Base-by-base conservation (phyloP, 208 protist genomes). In the Trypanosoma boissoni region DNA sequence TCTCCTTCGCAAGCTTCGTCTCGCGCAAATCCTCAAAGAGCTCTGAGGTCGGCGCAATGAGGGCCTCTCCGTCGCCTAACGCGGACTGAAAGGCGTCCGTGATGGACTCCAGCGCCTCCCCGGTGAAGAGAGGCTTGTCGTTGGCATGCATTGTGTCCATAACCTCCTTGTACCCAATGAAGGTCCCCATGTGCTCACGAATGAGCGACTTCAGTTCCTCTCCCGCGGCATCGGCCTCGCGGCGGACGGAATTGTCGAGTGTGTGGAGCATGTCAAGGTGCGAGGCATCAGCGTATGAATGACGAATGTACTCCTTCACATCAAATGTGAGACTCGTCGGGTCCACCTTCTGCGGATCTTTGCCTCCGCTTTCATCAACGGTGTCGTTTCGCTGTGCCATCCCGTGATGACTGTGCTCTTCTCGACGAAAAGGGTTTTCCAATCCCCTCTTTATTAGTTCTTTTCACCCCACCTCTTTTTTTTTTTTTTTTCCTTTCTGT, bases 81-180 rank as follows among this genome's bases (percentile, higher is more conserved):
- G 74, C 71, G 16, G 60, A 58, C 29, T 84, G 58, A 42, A 95
- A 90, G 0, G 59, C 74, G 16, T 66, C 56, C 14, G 64, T 75
- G 58, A 93, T 80, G 56, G 57, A 69, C 5, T 84, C 73, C 9
- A 95, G 68, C 9, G 89, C 89, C 48, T 91, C 89, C 12, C 85
- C 89, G 8, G 77, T 85, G 57, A 95, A 95, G 51, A 92, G 78
- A 8, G 58, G 53, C n/a, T 55, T 61, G 58, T 95, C 86, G 16
- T 71, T 80, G 51, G 56, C 68, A 66, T 78, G 88, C 39, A 95
- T 81, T 20, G 67, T 42, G 55, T 85, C 74, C 76, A 95, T 89
- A 20, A 86, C 78, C 59, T 91, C 85, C 48, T 88, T 90, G 28
- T 72, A 86, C 32, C 78, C 73, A 56, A 95, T 87, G 56, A 95